Conservation (phyloP, 345 rosid genomes). For the Schrenkiella parvula region DNA sequence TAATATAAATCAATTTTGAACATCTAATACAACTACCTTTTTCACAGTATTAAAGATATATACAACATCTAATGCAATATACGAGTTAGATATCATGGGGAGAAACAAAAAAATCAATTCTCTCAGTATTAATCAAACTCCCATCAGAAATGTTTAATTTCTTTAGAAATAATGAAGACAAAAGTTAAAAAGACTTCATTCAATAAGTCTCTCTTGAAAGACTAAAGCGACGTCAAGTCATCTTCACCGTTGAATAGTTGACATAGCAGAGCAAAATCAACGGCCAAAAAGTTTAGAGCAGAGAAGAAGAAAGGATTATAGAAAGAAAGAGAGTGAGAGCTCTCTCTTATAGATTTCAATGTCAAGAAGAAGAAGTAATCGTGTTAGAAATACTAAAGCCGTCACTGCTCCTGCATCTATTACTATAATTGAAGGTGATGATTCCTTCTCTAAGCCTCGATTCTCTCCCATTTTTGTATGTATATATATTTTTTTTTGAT, state of each 20-base stretch:
- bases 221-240: constrained; percentile 3
- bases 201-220: background rate
- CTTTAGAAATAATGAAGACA: background rate
- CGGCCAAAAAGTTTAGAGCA: background rate
- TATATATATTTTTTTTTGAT: too few species aligned
- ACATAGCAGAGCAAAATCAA: background rate
- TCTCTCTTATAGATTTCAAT: background rate
- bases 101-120: too few species aligned
- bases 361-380: constrained; percentile 36
- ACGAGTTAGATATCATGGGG: too few species aligned
- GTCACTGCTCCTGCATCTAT: background rate
- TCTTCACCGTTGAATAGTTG: constrained; percentile 14
- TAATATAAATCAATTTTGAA: too few species aligned
- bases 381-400: constrained; percentile 9
- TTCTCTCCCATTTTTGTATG: too few species aligned
- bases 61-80: too few species aligned
- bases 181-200: background rate
- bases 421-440: constrained; percentile 27
- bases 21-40: too few species aligned
- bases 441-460: background rate
- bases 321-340: background rate
- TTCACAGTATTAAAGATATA: too few species aligned
- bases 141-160: too few species aligned
- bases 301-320: background rate
- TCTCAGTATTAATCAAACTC: too few species aligned